Evolutionary conservation across 108 stramenopile species (phyloP), one percentile per base, ranked within the genome.

Genomic region (Fistulifera pelliculosa): DNA sequence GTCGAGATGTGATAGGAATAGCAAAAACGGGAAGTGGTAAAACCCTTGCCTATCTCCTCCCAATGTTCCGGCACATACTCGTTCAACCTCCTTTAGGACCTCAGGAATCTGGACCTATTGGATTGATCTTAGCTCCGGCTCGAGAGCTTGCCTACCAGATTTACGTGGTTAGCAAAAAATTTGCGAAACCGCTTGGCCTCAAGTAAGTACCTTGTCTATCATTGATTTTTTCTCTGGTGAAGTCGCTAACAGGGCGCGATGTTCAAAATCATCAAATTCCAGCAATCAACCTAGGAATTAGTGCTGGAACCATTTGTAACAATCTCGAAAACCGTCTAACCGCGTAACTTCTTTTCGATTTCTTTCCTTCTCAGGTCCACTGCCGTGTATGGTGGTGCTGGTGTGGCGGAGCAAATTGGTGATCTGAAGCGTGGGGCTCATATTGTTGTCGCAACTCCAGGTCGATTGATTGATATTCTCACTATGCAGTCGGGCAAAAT

Each of bases 21-120:
- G 99, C 99, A 41, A 98, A 97, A 55, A 99, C 99, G 11, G 99
- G 99, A 0, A 75, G 71, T 8, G 99, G 99, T 16, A 99, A 99
- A 69, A 98, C 99, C 13, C 68, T 98, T 6, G 95, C 97, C 2
- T 99, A 94, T 63, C 57, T 97, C 18, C 65, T 98, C 0, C 99
- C 99, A 0, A 71, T 98, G 85, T 61, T 99, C 10, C 73, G 97
- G 6, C 94, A 94, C 66, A 94, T 98, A 56, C 23, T 49, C 13
- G 51, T 81, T 39, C 99, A 99, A 63, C 96, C 94, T 0, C 80
- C 80, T 6, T 70, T 99, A 47, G 87, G 55, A 40, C 74, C 79
- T 2, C 73, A 81, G 17, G 96, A 97, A 64, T 87, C 87, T 6
- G 99, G 99, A 18, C 99, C 99, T 10, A 88, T 99, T 47, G 99